Base-by-base conservation (phyloP, 495 filamentous ascomycete genomes). In the Aspergillus homomorphus region DNA sequence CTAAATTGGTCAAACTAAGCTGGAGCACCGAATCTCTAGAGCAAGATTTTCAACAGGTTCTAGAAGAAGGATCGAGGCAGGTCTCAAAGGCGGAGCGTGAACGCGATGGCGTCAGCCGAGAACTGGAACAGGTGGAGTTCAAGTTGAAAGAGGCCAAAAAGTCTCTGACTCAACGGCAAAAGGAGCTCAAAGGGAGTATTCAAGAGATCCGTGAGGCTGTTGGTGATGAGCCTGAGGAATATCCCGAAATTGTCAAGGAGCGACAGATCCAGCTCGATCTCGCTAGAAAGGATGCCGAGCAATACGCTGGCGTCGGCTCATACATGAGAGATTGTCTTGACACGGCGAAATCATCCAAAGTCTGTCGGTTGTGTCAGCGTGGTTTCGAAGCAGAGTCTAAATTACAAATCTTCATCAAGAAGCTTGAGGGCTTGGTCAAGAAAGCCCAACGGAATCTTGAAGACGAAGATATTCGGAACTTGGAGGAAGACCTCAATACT, bases 11-110 rank as follows among this genome's bases (percentile, higher is more conserved):
- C 52, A 82, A 84, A 12, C 42, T 72, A 2, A 70, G 76, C 5
- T 97, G 92, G 92, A 73, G 82, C 33, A 81, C 86, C 9, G 77
- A 84, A 5, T 87, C 77, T 18, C 66, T 98, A 15, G 91, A 96
- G 55, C 65, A 77, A 26, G 82, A 87, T 18, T 95, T 90, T 56
- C 87, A 93, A 63, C 74, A 67, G 23, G 81, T 82, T 12, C 49
- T 93, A 18, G 78, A 87, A 46, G 73, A 77, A 63, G 80, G 83
- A 63, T 77, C 69, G 12, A 70, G 72, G 28, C 60, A 75, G 30
- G 79, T 88, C 16, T 66, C 75, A 18, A 84, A 90, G 48, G 81
- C 84, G 2, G 85, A 89, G 63, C 78, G 81, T 46, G 75, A 85
- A 44, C 87, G 90, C 43, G 90, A 96, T 50, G 76, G 77, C 21